These are phyloP conservation scores for Backusella tarrabulga DNA, from an alignment of 192 early-diverging fungal species.

Conservation along the genomic window DNA sequence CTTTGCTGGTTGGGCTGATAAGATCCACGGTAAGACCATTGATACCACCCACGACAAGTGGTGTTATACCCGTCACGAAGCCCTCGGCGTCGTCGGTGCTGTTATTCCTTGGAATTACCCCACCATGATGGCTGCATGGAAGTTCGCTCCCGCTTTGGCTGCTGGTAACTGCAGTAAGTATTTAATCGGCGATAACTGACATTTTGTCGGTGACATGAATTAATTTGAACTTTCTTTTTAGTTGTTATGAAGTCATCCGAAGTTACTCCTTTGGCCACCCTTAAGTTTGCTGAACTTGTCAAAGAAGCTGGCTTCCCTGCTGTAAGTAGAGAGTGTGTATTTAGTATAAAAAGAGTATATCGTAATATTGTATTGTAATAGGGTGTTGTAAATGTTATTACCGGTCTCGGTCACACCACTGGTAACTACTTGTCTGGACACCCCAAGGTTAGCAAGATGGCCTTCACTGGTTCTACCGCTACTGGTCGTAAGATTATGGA, in stretches of 20 bases:
- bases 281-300: slow-evolving; percentile 64
- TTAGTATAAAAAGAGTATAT: neutral
- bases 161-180: slow-evolving; percentile 61
- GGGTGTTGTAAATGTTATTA: slow-evolving; percentile 82
- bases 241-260: slow-evolving; percentile 79
- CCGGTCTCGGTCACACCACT: slow-evolving; percentile 64
- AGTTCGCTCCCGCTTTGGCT: slow-evolving; percentile 79
- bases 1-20: slow-evolving; percentile 71
- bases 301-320: slow-evolving; percentile 72
- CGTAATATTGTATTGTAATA: neutral
- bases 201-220: neutral
- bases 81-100: slow-evolving; percentile 73
- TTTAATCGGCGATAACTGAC: neutral
- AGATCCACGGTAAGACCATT: slow-evolving; percentile 58
- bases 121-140: slow-evolving; percentile 65
- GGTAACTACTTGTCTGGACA: slow-evolving; percentile 60
- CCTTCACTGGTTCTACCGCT: slow-evolving; percentile 72
- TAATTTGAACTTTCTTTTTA: slow-evolving; percentile 23
- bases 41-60: slow-evolving; percentile 43
- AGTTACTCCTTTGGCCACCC: slow-evolving; percentile 56
- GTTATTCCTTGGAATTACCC: slow-evolving; percentile 81
- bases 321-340: slow-evolving; percentile 25
- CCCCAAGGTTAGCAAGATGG: slow-evolving; percentile 57
- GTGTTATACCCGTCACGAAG: slow-evolving; percentile 57
- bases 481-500: slow-evolving; percentile 65